Conservation (phyloP, 2,329 filamentous ascomycete genomes). For the Pyricularia grisea region DNA sequence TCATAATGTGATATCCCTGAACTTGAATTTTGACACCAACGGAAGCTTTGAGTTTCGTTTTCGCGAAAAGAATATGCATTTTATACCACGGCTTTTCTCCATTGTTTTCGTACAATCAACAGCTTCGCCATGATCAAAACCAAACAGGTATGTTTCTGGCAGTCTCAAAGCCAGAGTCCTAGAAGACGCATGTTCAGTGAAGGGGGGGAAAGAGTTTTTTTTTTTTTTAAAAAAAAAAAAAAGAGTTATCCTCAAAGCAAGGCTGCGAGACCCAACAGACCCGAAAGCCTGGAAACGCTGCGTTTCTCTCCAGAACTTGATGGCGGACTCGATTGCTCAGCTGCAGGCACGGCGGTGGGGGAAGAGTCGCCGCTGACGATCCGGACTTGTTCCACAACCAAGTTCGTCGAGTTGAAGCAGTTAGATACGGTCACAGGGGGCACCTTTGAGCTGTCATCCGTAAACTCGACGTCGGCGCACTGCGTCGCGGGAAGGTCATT, state of each 20-base stretch:
- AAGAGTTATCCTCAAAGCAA: neutral
- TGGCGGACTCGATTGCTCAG: neutral
- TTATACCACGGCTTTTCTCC: neutral
- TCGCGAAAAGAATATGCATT: neutral
- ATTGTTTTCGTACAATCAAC: neutral
- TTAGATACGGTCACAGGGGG: slow-evolving; percentile 49
- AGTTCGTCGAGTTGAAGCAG: slow-evolving; percentile 54
- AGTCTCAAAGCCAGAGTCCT: neutral
- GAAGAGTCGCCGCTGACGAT: neutral
- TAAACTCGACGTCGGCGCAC: slow-evolving; percentile 68
- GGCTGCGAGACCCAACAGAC: neutral
- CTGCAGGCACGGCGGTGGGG: neutral
- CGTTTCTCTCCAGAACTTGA: neutral
- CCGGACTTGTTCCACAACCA: neutral
- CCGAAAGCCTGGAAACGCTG: neutral
- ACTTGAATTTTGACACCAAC: neutral
- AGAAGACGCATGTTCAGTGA: no score
- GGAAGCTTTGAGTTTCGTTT: neutral
- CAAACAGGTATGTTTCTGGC: neutral
- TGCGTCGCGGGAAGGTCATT: neutral
- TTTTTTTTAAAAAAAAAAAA: no score
- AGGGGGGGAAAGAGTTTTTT: no score
- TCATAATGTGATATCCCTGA: neutral
- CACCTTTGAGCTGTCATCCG: slow-evolving; percentile 41
- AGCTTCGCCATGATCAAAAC: neutral